These are phyloP conservation scores for Tubosaeta sp. DNA, from an alignment of 768 basidiomycete genomes.

Conservation along the genomic window DNA sequence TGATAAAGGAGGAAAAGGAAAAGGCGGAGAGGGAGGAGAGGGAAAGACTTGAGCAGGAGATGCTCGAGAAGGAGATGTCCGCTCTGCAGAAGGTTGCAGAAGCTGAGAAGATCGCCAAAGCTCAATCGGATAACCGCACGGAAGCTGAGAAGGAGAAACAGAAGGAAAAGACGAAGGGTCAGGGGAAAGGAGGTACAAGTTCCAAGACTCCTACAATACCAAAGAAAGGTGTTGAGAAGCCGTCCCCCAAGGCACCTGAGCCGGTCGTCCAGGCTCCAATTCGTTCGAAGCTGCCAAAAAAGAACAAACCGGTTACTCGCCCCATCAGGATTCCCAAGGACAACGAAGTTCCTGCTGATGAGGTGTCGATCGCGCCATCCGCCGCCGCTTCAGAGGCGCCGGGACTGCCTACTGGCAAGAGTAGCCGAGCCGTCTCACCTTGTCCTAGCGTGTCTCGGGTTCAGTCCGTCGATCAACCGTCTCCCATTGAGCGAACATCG, in stretches of 20 bases:
- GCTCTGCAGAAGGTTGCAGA: slow-evolving; percentile 31
- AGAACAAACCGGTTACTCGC: slow-evolving; percentile 63
- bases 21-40: slow-evolving; percentile 31
- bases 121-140: slow-evolving; percentile 29
- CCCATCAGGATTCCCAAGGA: slow-evolving; percentile 59
- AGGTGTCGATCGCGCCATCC: slow-evolving; percentile 41
- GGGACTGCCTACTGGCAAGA: slow-evolving; percentile 32
- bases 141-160: slow-evolving; percentile 24
- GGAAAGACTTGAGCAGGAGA: slow-evolving; percentile 38
- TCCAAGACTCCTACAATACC: slow-evolving; percentile 18
- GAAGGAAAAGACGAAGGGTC: slow-evolving; percentile 28
- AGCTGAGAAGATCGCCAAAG: slow-evolving; percentile 32
- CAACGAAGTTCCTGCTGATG: slow-evolving; percentile 41
- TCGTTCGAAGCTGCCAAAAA: slow-evolving; percentile 80
- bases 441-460: slow-evolving; percentile 57
- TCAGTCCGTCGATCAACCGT: slow-evolving; percentile 51
- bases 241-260: slow-evolving; percentile 25
- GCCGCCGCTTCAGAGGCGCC: slow-evolving; percentile 47
- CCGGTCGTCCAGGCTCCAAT: slow-evolving; percentile 62
- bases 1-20: slow-evolving; percentile 38
- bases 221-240: slow-evolving; percentile 22
- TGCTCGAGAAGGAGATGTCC: slow-evolving; percentile 35
- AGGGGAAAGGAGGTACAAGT: slow-evolving; percentile 20
- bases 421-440: slow-evolving; percentile 35
- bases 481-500: slow-evolving; percentile 44